Percentiles rank a stretch among this genome's conserved stretches.
These are phyloP conservation scores for Allomyces javanicus DNA, from an alignment of 192 early-diverging fungal species.

Conservation along the genomic window DNA sequence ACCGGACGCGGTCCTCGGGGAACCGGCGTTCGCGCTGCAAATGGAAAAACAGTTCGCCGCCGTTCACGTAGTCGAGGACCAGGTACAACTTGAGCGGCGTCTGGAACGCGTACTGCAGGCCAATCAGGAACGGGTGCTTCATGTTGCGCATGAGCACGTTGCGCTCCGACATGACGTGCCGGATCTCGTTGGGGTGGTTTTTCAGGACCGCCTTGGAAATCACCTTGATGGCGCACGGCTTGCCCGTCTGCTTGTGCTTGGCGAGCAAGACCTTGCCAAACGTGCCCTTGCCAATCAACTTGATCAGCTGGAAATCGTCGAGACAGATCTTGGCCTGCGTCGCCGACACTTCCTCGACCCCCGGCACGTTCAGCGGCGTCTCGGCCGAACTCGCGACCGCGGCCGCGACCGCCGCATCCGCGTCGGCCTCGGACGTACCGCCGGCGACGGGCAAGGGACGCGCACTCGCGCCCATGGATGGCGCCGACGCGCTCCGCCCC, in stretches of 20 bases:
- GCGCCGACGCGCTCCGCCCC: too few relatives aligned
- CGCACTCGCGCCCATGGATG: too few relatives aligned
- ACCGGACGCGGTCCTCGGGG: conserved; percentile 33
- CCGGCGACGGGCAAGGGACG: too few relatives aligned
- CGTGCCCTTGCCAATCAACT: conserved; percentile 52
- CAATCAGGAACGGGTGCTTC: conserved; percentile 42
- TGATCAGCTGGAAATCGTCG: conserved; percentile 48
- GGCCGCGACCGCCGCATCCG: too few relatives aligned
- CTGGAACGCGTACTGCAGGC: conserved; percentile 54
- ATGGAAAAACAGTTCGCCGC: conserved; percentile 55
- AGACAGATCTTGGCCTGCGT: conserved; percentile 4
- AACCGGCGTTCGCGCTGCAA: conserved; percentile 43
- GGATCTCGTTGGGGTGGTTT: conserved; percentile 37
- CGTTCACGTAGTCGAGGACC: conserved; percentile 52
- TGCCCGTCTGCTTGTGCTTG: conserved; percentile 48
- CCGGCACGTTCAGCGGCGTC: not conserved
- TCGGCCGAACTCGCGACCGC: too few relatives aligned
- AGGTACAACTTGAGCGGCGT: conserved; percentile 52
- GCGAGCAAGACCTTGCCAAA: conserved; percentile 41
- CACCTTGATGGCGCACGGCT: conserved; percentile 50
- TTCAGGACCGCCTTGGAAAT: conserved; percentile 47
- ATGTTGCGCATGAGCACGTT: conserved; percentile 32
- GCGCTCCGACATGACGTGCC: conserved; percentile 45
- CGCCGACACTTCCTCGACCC: not conserved
- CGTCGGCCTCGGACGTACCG: too few relatives aligned